A percentile compares a stretch with the other conserved stretches of the same genome.
These are phyloP conservation scores for Penicillium sp. DNA, from an alignment of 2,329 filamentous ascomycete genomes.

Conservation along the genomic window DNA sequence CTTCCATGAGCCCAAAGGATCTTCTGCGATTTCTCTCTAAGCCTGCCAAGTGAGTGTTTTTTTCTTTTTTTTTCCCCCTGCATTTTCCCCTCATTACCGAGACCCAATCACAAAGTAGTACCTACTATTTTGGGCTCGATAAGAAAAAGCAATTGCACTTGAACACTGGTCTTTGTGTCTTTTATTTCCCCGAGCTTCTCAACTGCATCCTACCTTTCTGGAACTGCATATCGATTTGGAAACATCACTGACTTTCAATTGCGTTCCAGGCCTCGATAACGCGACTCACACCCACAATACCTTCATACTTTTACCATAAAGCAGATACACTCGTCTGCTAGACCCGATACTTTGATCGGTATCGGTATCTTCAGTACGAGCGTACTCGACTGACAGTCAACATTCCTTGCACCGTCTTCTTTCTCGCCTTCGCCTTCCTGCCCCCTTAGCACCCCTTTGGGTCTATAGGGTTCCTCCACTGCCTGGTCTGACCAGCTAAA, in stretches of 20 bases:
- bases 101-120: not conserved
- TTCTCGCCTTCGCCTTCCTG: conserved; percentile 72
- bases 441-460: conserved; percentile 75
- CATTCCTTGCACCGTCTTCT: conserved; percentile 84
- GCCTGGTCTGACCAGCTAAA: conserved; percentile 73
- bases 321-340: conserved; percentile 73
- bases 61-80: not conserved
- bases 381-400: conserved; percentile 64
- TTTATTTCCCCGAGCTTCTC: not conserved
- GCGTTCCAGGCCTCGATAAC: conserved; percentile 65
- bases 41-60: conserved; percentile 78
- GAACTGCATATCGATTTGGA: not conserved
- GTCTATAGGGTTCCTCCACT: conserved; percentile 62
- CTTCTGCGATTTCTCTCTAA: conserved; percentile 91
- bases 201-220: not conserved
- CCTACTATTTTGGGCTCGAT: not conserved
- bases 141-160: not conserved
- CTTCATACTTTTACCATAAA: conserved; percentile 28
- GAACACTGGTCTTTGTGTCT: not conserved
- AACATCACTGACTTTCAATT: not conserved
- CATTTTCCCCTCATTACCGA: not conserved
- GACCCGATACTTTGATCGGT: conserved; percentile 80
- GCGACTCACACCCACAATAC: conserved; percentile 31
- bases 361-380: conserved; percentile 79
- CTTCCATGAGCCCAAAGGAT: conserved; percentile 89